Evolutionary conservation across 2,329 filamentous ascomycete genomes (phyloP), one percentile per base, ranked within the genome.

Genomic region (Thyridium curvatum): DNA sequence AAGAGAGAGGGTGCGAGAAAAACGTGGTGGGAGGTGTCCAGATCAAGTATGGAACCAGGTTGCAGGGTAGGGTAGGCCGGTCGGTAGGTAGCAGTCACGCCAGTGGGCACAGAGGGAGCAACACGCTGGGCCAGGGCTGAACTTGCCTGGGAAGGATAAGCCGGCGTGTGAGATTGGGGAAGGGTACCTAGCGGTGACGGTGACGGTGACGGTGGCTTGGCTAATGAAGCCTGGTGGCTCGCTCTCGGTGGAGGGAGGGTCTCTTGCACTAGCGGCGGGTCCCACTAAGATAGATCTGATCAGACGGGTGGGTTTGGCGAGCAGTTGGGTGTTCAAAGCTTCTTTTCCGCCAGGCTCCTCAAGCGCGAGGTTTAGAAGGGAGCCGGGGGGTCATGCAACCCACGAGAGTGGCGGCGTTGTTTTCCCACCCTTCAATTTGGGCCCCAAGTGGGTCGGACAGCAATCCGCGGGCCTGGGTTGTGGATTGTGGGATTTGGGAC

Each of bases 241-340:
- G 32, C 16, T 17, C 16, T 18, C n/a, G 32, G 32, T n/a, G 6
- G 32, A 17, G 17, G 16, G 13, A 34, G 16, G 32, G 32, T 17
- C 21, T 18, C 32, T 12, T 17, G 17, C 7, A 17, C 16, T 12
- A 18, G 16, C 12, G 17, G 37, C 33, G 30, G 30, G 31, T 38
- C 33, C 32, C 33, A 31, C 32, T 38, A 32, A 38, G 37, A 31
- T 32, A 32, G 37, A 38, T 38, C 37, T 16, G 37, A 38, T 38
- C 37, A 38, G 37, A 38, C 37, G 37, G 12, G 26, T 14, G 18
- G 21, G 21, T 35, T 15, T 15, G 34, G 18, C 28, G 34, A 26
- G 12, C 18, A 26, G 21, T 35, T 18, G 34, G 34, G 18, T 15
- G 21, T 16, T n/a, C 18, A 28, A 30, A 36, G 34, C 34, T 36